Evolutionary conservation across 2,329 filamentous ascomycete species (phyloP).

Genomic region (Exophiala phaeomuriformis): DNA sequence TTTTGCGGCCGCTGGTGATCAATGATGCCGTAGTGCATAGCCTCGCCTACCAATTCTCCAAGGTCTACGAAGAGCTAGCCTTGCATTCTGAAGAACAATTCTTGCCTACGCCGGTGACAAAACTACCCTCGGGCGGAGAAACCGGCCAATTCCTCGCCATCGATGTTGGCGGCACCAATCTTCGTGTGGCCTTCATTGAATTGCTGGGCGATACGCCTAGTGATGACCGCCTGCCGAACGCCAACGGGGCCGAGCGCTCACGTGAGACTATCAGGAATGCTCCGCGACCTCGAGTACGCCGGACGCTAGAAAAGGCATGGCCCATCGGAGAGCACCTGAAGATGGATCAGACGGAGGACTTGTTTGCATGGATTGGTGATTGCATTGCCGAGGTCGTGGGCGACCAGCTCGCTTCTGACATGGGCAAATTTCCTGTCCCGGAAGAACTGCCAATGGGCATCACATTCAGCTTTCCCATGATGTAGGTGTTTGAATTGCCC

Average conservation of each 20-base stretch:
- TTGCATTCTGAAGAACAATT: slow-evolving; percentile 42
- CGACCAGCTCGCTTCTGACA: slow-evolving; percentile 40
- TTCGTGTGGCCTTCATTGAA: slow-evolving; percentile 52
- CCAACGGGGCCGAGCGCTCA: slow-evolving; percentile 32
- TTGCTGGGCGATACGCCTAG: slow-evolving; percentile 37
- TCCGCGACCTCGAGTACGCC: slow-evolving; percentile 47
- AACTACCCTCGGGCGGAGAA: slow-evolving; percentile 45
- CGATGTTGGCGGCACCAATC: slow-evolving; percentile 51
- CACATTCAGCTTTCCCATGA: slow-evolving; percentile 46
- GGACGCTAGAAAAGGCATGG: slow-evolving; percentile 63
- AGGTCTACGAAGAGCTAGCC: slow-evolving; percentile 40
- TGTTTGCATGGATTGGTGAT: slow-evolving; percentile 75
- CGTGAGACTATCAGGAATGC: slow-evolving; percentile 41
- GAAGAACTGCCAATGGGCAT: slow-evolving; percentile 45
- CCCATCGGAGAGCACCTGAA: slow-evolving; percentile 67
- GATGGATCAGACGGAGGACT: slow-evolving; percentile 62
- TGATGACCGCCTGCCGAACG: slow-evolving; percentile 28
- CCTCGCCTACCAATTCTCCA: slow-evolving; percentile 41
- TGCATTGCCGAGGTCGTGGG: slow-evolving; percentile 67
- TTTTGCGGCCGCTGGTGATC: slow-evolving; percentile 36
- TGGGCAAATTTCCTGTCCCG: slow-evolving; percentile 35
- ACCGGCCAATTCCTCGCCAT: slow-evolving; percentile 50
- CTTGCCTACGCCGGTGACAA: slow-evolving; percentile 42
- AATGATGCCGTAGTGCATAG: slow-evolving; percentile 40
- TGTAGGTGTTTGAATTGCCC: slow-evolving; percentile 32